Evolutionary conservation across 1,139 yeast genomes (phyloP), one percentile per base, ranked within the genome.

Genomic region (Kurtzmaniella quercitrusa): DNA sequence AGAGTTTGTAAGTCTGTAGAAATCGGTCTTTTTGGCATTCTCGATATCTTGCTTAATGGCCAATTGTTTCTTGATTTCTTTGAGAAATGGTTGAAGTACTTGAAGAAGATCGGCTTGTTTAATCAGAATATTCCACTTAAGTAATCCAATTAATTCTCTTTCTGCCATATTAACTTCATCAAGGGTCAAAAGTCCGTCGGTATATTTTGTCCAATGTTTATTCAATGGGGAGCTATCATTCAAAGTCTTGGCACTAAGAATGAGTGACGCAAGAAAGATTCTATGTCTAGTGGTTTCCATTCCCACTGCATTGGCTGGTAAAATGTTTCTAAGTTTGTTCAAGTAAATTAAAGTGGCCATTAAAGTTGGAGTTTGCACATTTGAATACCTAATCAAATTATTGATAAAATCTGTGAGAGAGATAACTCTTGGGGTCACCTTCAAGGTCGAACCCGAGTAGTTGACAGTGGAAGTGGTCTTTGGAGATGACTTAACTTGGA

Each of bases 181-280:
- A 41, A 86, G 68, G 21, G 81, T 62, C 52, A 93, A 76, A 46
- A 93, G 70, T 1, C 96, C 96, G 60, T 84, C 81, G 12, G 98
- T 89, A 69, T 90, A 91, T 48, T 79, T 76, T 14, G 95, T 85
- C 98, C 98, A 93, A 70, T 91, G 96, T 66, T 85, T 90, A 67
- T 93, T 93, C 63, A 91, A 77, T 41, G 98, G 98, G 15, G 94
- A 83, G 2, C 95, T 84, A 67, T 93, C 98, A 64, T 93, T 93
- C 51, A 91, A 77, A 50, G 83, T 83, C 68, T 93, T 93, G 19
- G 98, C 96, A 34, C 95, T 86, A 48, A 93, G 70, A 43, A 93
- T 87, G 49, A 93, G 73, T 38, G 96, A 81, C 0, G 96, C 95
- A 45, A 93, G 70, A 53, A 93, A 91, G 48, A 93, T 87, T 49